These are phyloP conservation scores for Phialophora tarda DNA, from an alignment of 2,329 filamentous ascomycete species.

Conservation along the genomic window DNA sequence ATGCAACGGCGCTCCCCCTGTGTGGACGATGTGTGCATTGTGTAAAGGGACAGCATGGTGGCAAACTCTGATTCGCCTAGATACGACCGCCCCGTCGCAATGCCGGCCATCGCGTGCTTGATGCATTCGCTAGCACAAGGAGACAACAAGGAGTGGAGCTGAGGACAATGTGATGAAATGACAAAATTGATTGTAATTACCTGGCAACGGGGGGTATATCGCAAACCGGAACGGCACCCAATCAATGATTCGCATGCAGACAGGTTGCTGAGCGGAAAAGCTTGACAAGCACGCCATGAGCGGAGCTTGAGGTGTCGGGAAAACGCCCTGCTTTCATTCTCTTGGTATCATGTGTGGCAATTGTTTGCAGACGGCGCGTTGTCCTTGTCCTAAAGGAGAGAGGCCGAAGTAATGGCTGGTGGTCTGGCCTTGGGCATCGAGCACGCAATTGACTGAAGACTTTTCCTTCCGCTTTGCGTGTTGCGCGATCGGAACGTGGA, in stretches of 20 bases:
- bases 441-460: not conserved
- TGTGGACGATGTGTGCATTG: not conserved
- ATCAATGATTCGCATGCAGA: slow-evolving; percentile 3
- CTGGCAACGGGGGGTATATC: not conserved
- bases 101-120: slow-evolving; percentile 1
- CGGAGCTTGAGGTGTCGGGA: not conserved
- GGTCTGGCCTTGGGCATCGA: not conserved
- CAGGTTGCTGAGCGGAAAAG: not conserved
- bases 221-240: not conserved
- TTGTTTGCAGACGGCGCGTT: not conserved
- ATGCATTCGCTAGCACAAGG: slow-evolving; percentile 3
- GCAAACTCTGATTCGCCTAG: slow-evolving; percentile 2
- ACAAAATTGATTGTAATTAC: slow-evolving; percentile 18
- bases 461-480: not conserved
- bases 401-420: not conserved
- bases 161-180: slow-evolving; percentile 4
- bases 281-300: slow-evolving; percentile 7
- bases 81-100: not conserved
- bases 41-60: not conserved
- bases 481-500: not conserved
- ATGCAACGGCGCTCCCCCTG: not conserved
- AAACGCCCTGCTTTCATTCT: not conserved
- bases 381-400: not conserved
- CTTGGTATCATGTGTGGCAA: not conserved
- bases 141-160: not conserved